Base-by-base conservation (phyloP, 2,329 filamentous ascomycete species). In the Hymenoscyphus linearis region DNA sequence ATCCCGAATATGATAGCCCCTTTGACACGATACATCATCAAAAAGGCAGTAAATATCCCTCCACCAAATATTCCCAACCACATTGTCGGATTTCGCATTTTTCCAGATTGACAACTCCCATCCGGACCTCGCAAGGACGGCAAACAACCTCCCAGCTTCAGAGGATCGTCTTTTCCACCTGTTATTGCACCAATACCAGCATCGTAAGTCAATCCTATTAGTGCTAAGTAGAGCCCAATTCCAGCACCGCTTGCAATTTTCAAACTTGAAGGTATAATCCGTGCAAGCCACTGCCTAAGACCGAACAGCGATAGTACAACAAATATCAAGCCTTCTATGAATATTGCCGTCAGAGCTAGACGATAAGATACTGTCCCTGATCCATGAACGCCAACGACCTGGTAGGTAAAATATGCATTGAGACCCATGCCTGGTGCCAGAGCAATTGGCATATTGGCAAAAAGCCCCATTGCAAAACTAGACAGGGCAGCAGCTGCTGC, bases 11-110 rank as follows among this genome's bases (percentile, higher is more conserved):
- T 92, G 69, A 96, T 89, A 60, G 91, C 91, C 61, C 91, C 91
- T 77, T 93, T 93, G 74, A 96, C 85, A 22, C 90, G 86, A 74
- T 91, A 96, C 79, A 93, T 83, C 86, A 93, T 89, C 59, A 96
- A 78, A 66, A 95, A 77, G 35, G 87, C 87, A 0, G 91, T 96
- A 55, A 96, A 76, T 65, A 96, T 82, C 63, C 91, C 90, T 52
- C 91, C 90, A 67, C 88, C 90, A 79, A 96, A 95, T 68, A 96
- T 92, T 40, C 91, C 91, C 57, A 96, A 81, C 91, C 91, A 96
- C 83, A 96, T 85, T 26, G 87, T 85, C 1, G 91, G 89, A 70
- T 83, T 90, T 63, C 90, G 85, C 90, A 96, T 93, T 80, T 92
- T 92, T 59, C 83, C 78, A 16, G 75, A 74, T 0, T 83, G 82